Evolutionary conservation across 768 basidiomycete species (phyloP).

Genomic region (Hypholoma fasciculare): DNA sequence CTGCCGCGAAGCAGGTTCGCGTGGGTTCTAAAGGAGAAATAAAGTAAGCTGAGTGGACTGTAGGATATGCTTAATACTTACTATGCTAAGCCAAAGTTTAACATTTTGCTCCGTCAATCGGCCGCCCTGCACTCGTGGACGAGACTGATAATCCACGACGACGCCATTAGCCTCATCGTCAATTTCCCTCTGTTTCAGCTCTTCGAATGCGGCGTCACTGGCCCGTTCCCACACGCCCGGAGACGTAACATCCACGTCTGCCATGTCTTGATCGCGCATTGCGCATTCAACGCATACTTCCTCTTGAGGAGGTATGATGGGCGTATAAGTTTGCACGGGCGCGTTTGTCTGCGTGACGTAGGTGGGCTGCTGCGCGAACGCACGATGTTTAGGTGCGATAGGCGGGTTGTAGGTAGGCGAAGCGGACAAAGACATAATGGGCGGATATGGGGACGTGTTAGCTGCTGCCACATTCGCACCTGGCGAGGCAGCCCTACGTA

Average conservation of each 20-base stretch:
- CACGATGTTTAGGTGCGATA: slow-evolving; percentile 66
- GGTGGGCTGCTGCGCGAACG: slow-evolving; percentile 74
- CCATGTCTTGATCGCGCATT: slow-evolving; percentile 99
- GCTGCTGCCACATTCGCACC: slow-evolving; percentile 26
- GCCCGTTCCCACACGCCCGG: slow-evolving; percentile 90
- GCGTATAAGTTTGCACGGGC: slow-evolving; percentile 61
- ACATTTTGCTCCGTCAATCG: slow-evolving; percentile 76
- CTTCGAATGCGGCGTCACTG: slow-evolving; percentile 81
- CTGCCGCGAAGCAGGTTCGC: slow-evolving; percentile 83
- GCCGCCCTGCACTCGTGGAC: slow-evolving; percentile 67
- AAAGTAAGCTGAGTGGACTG: slow-evolving; percentile 4
- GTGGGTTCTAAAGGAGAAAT: slow-evolving; percentile 68
- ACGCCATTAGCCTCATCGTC: slow-evolving; percentile 63
- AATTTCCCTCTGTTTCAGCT: slow-evolving; percentile 69
- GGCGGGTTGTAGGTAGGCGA: slow-evolving; percentile 63
- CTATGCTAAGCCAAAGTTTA: slow-evolving; percentile 77
- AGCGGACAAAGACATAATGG: slow-evolving; percentile 59
- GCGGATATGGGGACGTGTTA: slow-evolving; percentile 28
- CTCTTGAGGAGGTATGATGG: slow-evolving; percentile 59
- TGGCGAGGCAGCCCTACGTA: slow-evolving; percentile 12
- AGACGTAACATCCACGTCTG: slow-evolving; percentile 86
- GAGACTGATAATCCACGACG: slow-evolving; percentile 50
- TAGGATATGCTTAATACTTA: slow-evolving; percentile 36
- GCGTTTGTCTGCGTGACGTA: slow-evolving; percentile 62
- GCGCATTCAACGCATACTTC: slow-evolving; percentile 97